Base-by-base conservation (phyloP, 2,329 filamentous ascomycete genomes). In the Cryoendolithus antarcticus region DNA sequence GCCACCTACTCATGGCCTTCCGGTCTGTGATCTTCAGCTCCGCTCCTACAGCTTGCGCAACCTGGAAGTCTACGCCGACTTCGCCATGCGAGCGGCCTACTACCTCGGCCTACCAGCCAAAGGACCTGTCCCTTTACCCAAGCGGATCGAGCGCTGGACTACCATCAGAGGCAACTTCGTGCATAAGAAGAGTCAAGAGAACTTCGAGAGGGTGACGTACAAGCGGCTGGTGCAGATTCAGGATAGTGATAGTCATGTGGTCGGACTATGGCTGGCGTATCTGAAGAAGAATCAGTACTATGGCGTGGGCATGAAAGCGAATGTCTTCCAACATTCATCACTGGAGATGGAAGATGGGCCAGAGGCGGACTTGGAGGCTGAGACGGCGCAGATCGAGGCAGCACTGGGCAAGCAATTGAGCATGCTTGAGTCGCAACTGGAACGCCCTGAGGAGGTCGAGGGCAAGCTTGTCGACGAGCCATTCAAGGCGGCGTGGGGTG, bases 271-370 rank as follows among this genome's bases (percentile, higher is more conserved):
- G 91, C 67, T 98, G 42, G 86, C 86, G 0, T 96, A 93, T 58
- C 61, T 98, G 56, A 76, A 83, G 56, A 93, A 93, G 64, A 82
- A 95, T 58, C 84, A 86, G 32, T 93, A 91, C 59, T 84, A 93
- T 50, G 91, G 91, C n/a, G 80, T 96, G 31, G 91, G 91, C 53
- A 93, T 98, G 86, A 98, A 98, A 72, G 91, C 91, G 38, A 95
- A 98, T 59, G 74, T 96, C 36, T 98, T 83, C 78, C 85, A 94
- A 57, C 88, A 85, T 62, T 77, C 82, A 54, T 72, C 74, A 41
- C 31, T 62, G 37, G 50, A 58, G 27, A 51, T 53, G 8, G 47
- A 19, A 9, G 31, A 11, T 12, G 11, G 11, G 9, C 31, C 31
- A 3, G 19, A 13, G 12, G 48, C 52, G 42, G 54, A 58, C 29